Conservation (phyloP, 306 rosid species). For the Quercus variabilis region DNA sequence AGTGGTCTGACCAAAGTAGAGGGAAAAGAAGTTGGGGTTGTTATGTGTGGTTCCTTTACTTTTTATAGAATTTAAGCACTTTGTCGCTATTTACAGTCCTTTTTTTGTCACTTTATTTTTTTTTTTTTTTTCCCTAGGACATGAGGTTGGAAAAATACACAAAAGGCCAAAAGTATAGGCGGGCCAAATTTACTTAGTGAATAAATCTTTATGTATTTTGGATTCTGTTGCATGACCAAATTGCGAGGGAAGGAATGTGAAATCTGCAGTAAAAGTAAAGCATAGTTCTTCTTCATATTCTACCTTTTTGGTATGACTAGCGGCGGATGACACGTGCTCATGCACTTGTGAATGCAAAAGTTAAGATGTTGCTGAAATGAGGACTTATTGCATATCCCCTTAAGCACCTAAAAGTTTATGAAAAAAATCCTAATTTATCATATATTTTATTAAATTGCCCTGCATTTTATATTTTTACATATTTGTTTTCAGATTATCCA, state of each 20-base stretch:
- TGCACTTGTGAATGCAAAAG: constrained; percentile 23
- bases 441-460: background rate
- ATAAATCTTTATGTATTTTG: constrained; percentile 30
- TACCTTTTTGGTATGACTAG: constrained; percentile 29
- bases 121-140: constrained; percentile 32
- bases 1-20: background rate
- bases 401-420: background rate
- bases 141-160: constrained; percentile 35
- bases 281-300: constrained; percentile 28
- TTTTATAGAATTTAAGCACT: constrained; percentile 29
- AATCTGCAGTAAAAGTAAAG: constrained; percentile 37
- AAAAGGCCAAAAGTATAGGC: constrained; percentile 43
- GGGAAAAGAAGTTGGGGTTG: constrained; percentile 12
- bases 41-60: constrained; percentile 27
- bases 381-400: background rate
- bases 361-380: constrained; percentile 14
- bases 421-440: background rate
- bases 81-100: constrained; percentile 20
- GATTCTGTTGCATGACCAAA: constrained; percentile 13
- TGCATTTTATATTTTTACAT: background rate
- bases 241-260: constrained; percentile 39
- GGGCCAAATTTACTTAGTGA: constrained; percentile 34
- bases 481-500: background rate
- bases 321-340: constrained; percentile 32
- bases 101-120: constrained; percentile 20